Conservation (phyloP, 1,139 yeast species). For the Kurtzmaniella quercitrusa region DNA sequence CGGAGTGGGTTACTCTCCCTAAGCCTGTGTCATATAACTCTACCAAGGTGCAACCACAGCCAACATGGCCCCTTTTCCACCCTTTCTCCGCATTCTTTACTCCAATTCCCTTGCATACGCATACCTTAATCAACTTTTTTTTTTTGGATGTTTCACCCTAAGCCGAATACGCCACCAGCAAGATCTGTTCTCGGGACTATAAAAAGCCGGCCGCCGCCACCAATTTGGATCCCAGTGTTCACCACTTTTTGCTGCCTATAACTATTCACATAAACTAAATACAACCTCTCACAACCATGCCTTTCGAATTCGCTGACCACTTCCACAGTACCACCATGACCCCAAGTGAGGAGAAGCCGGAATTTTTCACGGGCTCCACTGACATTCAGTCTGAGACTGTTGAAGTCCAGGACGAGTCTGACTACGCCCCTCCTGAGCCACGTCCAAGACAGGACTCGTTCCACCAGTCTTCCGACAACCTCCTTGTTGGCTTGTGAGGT, state of each 20-base stretch:
- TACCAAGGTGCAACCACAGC: background rate
- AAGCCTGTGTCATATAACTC: too few species aligned
- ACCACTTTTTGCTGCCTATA: background rate
- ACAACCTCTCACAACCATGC: constrained; percentile 1
- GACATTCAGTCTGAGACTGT: background rate
- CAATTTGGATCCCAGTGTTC: background rate
- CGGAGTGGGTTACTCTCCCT: too few species aligned
- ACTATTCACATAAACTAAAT: background rate
- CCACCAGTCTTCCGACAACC: constrained; percentile 23
- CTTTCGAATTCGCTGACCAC: constrained; percentile 7
- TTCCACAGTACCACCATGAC: constrained; percentile 6
- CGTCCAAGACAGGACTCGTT: constrained; percentile 10
- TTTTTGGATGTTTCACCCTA: background rate
- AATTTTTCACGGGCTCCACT: constrained; percentile 1
- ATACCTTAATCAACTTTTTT: background rate
- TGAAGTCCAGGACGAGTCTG: constrained; percentile 3
- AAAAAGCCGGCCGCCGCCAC: background rate
- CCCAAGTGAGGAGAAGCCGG: constrained; percentile 8
- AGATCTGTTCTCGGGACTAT: background rate
- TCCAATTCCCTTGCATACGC: background rate
- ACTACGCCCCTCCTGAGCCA: constrained; percentile 3
- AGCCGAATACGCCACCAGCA: background rate
- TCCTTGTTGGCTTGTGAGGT: constrained; percentile 25
- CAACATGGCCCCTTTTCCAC: background rate
- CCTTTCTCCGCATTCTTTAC: background rate